phyloP scores from a whole-genome alignment of 768 basidiomycete genomes.

The Lactarius hengduanensis region DNA sequence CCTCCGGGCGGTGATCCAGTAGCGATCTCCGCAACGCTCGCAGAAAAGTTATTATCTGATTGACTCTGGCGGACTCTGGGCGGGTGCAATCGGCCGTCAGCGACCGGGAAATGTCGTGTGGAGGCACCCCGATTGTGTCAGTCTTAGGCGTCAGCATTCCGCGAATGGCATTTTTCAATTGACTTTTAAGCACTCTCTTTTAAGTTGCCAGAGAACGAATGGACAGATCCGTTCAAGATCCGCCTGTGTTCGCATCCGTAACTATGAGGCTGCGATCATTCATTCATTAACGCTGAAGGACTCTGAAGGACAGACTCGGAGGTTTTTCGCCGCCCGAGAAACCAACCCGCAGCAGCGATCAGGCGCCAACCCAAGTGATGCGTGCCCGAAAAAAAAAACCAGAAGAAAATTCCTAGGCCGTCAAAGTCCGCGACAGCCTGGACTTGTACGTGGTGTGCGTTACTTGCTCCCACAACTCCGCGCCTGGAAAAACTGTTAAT shows the following conservation, averaged over 20 bases:
- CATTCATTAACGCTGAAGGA: conserved; percentile 5
- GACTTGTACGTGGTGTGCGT: neutral
- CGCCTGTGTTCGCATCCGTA: neutral
- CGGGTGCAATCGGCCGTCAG: neutral
- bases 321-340: neutral
- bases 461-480: neutral
- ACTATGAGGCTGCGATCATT: conserved; percentile 15
- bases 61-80: neutral
- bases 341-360: neutral
- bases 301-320: neutral
- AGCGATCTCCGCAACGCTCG: conserved; percentile 2
- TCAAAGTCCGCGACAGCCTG: neutral
- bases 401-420: neutral
- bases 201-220: neutral
- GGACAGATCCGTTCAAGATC: neutral
- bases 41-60: neutral
- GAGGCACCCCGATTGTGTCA: neutral
- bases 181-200: neutral
- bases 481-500: neutral
- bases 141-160: neutral
- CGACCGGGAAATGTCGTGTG: neutral
- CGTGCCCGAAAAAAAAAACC: neutral
- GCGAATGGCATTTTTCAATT: neutral
- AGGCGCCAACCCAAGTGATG: neutral
- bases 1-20: conserved; percentile 1